Base-by-base conservation (phyloP, 129 eudicot species). In the Tagetes erecta region DNA sequence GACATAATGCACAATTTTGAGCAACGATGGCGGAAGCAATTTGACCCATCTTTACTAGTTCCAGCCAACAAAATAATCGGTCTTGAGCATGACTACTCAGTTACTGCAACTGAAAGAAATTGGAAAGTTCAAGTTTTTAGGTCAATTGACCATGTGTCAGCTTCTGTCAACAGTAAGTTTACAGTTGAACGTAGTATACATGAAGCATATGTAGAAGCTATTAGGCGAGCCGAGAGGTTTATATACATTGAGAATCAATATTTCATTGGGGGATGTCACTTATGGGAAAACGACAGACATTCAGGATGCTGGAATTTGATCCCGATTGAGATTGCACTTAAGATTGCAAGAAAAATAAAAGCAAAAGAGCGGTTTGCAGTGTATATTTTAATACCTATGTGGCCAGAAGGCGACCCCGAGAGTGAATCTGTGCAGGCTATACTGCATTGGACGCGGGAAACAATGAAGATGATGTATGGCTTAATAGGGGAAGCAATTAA, bases 351-450 rank as follows among this genome's bases (percentile, higher is more conserved):
- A 39, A 94, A 94, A 76, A 94, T 94, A 38, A 85, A 80, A 76
- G 87, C 90, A 36, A 85, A 77, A 68, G 89, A 94, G 79, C 73
- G 93, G 35, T 94, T 94, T 70, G 81, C 91, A 9, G 98, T 83
- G 68, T 91, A 94, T 73, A 79, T 90, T 34, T 77, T 94, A 42
- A 83, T 94, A 70, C 98, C 98, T 6, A 90, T 94, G 98, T 94
- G 98, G 97, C 98, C 98, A 30, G 98, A 94, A 84, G 98, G 98
- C 30, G 50, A 68, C 12, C 96, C 91, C 3, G 98, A 94, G 78
- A 91, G 96, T 72, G 97, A 94, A 71, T 33, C 91, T 0, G 97
- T 91, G 58, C 97, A 94, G 40, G 93, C 88, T 59, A 94, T 94
- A 77, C 52, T 94, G 70, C 84, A 94, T 62, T 94, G 97, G 97